A percentile compares a stretch with the other conserved stretches of the same genome.
These are phyloP conservation scores for Beauveria brongniartii DNA, from an alignment of 2,329 filamentous ascomycete species.

Conservation along the genomic window DNA sequence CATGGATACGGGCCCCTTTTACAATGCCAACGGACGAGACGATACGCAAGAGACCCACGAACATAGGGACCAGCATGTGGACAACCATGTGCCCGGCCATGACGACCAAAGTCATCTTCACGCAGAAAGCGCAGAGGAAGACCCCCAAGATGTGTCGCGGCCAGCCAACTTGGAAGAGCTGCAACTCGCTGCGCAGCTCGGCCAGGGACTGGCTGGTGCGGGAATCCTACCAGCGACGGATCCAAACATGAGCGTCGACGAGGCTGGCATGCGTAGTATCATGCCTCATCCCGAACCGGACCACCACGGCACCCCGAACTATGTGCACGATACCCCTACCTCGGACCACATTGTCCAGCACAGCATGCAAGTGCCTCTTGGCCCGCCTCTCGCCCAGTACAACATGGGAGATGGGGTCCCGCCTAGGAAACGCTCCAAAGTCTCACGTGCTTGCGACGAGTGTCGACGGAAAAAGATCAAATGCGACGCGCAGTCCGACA, in stretches of 20 bases:
- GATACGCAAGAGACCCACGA: constrained; percentile 24
- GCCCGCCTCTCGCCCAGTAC: constrained; percentile 25
- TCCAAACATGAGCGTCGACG: constrained; percentile 34
- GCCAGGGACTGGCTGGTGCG: constrained; percentile 41
- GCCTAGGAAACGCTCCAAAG: constrained; percentile 73
- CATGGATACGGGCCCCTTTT: constrained; percentile 36
- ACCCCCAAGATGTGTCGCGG: constrained; percentile 32
- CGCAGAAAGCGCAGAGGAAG: constrained; percentile 25
- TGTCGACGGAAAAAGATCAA: constrained; percentile 85
- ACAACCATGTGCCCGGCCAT: background rate
- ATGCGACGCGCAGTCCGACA: constrained; percentile 73
- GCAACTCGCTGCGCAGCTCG: constrained; percentile 50
- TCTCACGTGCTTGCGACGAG: constrained; percentile 82
- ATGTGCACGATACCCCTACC: constrained; percentile 29
- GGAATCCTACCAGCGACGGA: constrained; percentile 43
- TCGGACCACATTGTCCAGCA: constrained; percentile 30
- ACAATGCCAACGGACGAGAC: constrained; percentile 31
- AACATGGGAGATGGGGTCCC: constrained; percentile 50
- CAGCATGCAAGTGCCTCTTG: constrained; percentile 28
- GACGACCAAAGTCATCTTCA: constrained; percentile 23
- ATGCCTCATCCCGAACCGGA: constrained; percentile 34
- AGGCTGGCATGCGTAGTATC: constrained; percentile 34
- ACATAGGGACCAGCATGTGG: constrained; percentile 14
- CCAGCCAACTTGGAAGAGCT: constrained; percentile 46
- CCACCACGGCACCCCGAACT: constrained; percentile 27